These are phyloP conservation scores for Vachellia pachyceras DNA, from an alignment of 306 rosid genomes.

Conservation along the genomic window DNA sequence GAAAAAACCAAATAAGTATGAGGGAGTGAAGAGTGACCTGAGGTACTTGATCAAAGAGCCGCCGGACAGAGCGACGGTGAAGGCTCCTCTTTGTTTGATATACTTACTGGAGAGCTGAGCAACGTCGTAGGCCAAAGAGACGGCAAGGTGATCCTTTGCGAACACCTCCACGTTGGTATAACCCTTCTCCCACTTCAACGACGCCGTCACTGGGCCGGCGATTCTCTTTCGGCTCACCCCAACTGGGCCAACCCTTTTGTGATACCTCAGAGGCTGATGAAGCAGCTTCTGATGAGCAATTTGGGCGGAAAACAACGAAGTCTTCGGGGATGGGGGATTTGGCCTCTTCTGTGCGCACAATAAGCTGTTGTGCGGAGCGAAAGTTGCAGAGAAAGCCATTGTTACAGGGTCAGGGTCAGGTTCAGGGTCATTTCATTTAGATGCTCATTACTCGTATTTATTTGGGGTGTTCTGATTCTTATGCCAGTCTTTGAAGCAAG, in stretches of 20 bases:
- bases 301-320: slow-evolving; percentile 3
- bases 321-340: slow-evolving; percentile 12
- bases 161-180: slow-evolving; percentile 57
- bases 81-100: slow-evolving; percentile 54
- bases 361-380: slow-evolving; percentile 33
- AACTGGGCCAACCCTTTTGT: background rate
- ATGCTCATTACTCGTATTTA: slow-evolving; percentile 24
- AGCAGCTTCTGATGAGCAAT: background rate
- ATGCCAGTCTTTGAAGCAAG: slow-evolving; percentile 19
- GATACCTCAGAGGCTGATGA: background rate
- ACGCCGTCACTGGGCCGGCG: slow-evolving; percentile 26
- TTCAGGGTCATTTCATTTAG: background rate
- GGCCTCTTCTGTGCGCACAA: slow-evolving; percentile 2
- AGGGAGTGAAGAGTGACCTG: background rate
- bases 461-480: slow-evolving; percentile 30
- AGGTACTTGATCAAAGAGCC: slow-evolving; percentile 65
- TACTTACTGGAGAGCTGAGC: slow-evolving; percentile 65
- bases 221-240: background rate
- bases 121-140: slow-evolving; percentile 59
- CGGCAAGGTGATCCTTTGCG: slow-evolving; percentile 58
- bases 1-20: no score
- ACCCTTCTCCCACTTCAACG: slow-evolving; percentile 43
- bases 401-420: background rate
- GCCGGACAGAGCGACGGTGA: slow-evolving; percentile 71
- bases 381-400: slow-evolving; percentile 41